These are phyloP conservation scores for Trichomonascus vanleenenianus DNA, from an alignment of 805 yeast species.

Conservation along the genomic window DNA sequence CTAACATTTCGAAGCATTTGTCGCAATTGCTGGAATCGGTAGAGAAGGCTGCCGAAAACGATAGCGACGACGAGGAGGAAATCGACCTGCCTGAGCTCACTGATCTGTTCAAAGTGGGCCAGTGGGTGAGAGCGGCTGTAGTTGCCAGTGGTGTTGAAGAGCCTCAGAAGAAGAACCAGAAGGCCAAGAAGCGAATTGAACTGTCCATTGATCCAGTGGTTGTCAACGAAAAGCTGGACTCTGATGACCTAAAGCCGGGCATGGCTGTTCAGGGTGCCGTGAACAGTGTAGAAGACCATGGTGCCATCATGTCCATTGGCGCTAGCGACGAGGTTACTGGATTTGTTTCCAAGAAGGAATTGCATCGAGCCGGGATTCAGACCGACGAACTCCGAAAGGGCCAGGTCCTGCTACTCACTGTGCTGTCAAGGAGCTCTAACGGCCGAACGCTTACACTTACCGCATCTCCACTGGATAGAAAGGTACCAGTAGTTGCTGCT, in stretches of 20 bases:
- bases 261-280: constrained; percentile 69
- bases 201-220: constrained; percentile 65
- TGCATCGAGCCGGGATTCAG: constrained; percentile 33
- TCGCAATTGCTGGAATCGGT: constrained; percentile 48
- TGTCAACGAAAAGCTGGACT: constrained; percentile 44
- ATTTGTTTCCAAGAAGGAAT: constrained; percentile 66
- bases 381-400: constrained; percentile 44
- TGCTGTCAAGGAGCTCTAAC: constrained; percentile 40
- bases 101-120: constrained; percentile 58
- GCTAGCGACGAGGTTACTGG: constrained; percentile 44
- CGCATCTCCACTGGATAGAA: constrained; percentile 40
- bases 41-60: constrained; percentile 33
- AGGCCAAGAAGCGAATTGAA: constrained; percentile 52
- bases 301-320: constrained; percentile 71
- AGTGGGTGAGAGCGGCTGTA: constrained; percentile 82
- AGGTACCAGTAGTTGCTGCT: constrained; percentile 40
- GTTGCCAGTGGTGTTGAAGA: constrained; percentile 43
- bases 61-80: constrained; percentile 35
- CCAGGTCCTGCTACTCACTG: constrained; percentile 57
- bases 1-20: constrained; percentile 60
- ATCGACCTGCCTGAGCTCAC: constrained; percentile 42
- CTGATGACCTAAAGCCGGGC: constrained; percentile 50
- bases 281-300: constrained; percentile 84
- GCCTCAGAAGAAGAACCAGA: constrained; percentile 27
- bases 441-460: constrained; percentile 54